Base-by-base conservation (phyloP, 768 basidiomycete genomes). In the Fomitopsis serialis region DNA sequence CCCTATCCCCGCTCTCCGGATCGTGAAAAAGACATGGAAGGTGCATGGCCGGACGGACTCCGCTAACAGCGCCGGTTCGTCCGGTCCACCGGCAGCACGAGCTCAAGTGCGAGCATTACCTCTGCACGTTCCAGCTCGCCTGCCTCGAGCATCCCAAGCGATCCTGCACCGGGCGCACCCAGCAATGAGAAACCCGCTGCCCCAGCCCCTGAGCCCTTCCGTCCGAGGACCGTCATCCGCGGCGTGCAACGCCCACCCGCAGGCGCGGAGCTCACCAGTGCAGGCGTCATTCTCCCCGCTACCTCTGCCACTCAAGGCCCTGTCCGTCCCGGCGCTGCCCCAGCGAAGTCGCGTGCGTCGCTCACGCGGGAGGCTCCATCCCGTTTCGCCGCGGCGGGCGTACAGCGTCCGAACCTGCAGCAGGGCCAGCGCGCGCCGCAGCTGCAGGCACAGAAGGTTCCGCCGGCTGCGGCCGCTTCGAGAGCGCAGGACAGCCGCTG, bases 191-290 rank as follows among this genome's bases (percentile, higher is more conserved):
- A 40, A 15, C 5, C 37, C 15, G 15, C 19, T 4, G 8, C 37
- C 15, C 15, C 4, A 15, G 19, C 6, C 15, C 15, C 37, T 40
- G 42, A 24, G 10, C 45, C 45, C n/a, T 32, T 48, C 21, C 45
- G 54, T 15, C n/a, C 56, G 32, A 54, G 60, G 29, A 53, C 64
- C 3, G 43, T 55, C 15, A 56, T 67, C 35, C 57, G 55, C 10
- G 67, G 67, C 11, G 58, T 68, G 12, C 64, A 64, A 46, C 64
- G 67, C 5, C 66, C 67, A n/a, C 66, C 64, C 17, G 56, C 61
- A 2, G 61, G 61, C 19, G 46, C 58, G 40, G 48, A 52, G 8
- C 25, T 46, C 3, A 48, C 54, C 4, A 49, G 55, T 11, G 32
- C 48, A 29, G 42, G 54, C 19, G 46, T 55, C 25, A 56, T 58